phyloP scores from a whole-genome alignment of 345 rosid species.

The Viola odorata region DNA sequence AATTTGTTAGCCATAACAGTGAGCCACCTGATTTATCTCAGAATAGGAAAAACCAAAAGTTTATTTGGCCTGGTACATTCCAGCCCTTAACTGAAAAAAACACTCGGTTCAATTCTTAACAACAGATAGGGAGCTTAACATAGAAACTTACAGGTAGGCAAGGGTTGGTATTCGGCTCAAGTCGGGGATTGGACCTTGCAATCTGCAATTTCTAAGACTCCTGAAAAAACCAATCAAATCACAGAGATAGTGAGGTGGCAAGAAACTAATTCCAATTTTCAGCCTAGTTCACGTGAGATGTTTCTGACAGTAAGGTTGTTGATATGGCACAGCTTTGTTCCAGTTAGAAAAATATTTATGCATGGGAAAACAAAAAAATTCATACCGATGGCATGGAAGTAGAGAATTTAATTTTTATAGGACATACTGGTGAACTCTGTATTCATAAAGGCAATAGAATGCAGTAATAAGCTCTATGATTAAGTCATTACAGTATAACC shows the following conservation, averaged over 20 bases:
- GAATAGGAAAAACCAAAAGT: neutral
- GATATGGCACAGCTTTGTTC: neutral
- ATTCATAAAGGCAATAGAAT: neutral
- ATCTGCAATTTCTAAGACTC: slow-evolving; percentile 84
- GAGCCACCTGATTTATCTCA: neutral
- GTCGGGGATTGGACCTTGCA: slow-evolving; percentile 87
- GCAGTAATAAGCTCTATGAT: neutral
- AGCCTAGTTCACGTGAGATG: neutral
- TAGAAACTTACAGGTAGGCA: slow-evolving; percentile 72
- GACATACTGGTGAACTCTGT: neutral
- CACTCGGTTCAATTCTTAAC: neutral
- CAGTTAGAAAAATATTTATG: neutral
- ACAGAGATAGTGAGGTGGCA: neutral
- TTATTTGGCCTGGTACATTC: neutral
- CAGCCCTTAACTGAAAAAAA: neutral
- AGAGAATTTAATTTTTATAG: neutral
- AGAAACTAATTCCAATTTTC: neutral
- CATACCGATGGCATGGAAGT: no score
- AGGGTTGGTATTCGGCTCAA: slow-evolving; percentile 65
- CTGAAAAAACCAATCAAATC: slow-evolving; percentile 38
- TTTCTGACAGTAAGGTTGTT: neutral
- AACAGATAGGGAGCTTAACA: neutral
- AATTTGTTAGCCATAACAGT: slow-evolving; percentile 1
- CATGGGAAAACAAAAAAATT: neutral
- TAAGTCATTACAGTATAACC: neutral